A percentile compares a stretch with the other conserved stretches of the same genome.
phyloP scores from a whole-genome alignment of 441 rosid genomes.

The Brassica hybrid region DNA sequence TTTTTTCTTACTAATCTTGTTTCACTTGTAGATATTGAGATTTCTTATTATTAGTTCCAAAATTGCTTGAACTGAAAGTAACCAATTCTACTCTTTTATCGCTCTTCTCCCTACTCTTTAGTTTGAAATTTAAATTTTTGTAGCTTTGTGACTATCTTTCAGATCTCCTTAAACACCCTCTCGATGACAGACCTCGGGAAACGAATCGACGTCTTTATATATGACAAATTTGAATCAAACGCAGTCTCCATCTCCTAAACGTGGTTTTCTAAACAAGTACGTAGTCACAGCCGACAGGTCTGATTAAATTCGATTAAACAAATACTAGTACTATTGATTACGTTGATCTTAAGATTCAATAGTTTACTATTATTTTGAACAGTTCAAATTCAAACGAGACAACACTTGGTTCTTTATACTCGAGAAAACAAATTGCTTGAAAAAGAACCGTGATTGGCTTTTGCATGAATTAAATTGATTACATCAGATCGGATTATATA shows the following conservation, averaged over 20 bases:
- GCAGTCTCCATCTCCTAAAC: conserved; percentile 14
- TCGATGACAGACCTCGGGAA: conserved; percentile 25
- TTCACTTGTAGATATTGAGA: conserved; percentile 12
- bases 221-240: conserved; percentile 27
- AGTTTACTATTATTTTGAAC: neutral
- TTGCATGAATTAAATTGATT: conserved; percentile 1
- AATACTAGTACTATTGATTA: neutral
- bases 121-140: conserved; percentile 38
- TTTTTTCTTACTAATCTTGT: neutral
- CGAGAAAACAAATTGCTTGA: neutral
- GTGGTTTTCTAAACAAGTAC: conserved; percentile 20
- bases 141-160: conserved; percentile 25
- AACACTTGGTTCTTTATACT: neutral
- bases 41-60: conserved; percentile 13
- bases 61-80: conserved; percentile 33
- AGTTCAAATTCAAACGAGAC: conserved; percentile 4
- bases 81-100: conserved; percentile 16
- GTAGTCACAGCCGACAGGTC: conserved; percentile 32
- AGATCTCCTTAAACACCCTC: conserved; percentile 32
- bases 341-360: neutral
- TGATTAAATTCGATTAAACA: neutral
- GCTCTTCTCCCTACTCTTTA: conserved; percentile 30
- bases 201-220: conserved; percentile 3
- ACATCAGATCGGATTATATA: neutral
- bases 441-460: conserved; percentile 17